Evolutionary conservation across 257 asterid genomes (phyloP).

Genomic region (Fraxinus anomala): DNA sequence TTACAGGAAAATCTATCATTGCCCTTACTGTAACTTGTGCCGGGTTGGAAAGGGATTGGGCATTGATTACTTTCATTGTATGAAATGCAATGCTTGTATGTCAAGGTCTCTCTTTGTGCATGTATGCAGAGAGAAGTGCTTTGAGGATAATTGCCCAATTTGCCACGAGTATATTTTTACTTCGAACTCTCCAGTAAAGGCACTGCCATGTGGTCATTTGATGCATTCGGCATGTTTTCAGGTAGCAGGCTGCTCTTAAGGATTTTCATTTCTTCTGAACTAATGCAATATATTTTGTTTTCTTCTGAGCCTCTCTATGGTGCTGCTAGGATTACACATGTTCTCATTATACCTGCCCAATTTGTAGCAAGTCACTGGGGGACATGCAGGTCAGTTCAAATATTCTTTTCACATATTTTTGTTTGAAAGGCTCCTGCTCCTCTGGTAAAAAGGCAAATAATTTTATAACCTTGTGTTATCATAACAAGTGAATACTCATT

Average conservation of each 20-base stretch:
- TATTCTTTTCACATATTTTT: constrained; percentile 7
- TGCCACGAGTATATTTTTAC: constrained; percentile 83
- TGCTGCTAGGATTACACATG: constrained; percentile 70
- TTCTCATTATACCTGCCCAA: constrained; percentile 79
- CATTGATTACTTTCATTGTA: constrained; percentile 78
- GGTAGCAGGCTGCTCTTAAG: constrained; percentile 42
- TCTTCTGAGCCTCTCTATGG: constrained; percentile 23
- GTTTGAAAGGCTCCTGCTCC: background rate
- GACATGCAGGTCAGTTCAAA: constrained; percentile 75
- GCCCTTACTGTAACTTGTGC: constrained; percentile 95
- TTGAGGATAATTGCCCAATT: constrained; percentile 87
- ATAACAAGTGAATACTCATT: background rate
- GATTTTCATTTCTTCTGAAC: background rate
- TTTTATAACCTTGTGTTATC: constrained; percentile 2
- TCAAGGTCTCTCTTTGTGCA: constrained; percentile 61
- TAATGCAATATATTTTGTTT: background rate
- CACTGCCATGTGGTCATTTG: constrained; percentile 83
- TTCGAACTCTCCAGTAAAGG: constrained; percentile 73
- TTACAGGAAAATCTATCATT: constrained; percentile 83
- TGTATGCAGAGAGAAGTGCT: constrained; percentile 77
- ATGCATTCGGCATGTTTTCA: constrained; percentile 92
- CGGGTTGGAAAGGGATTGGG: constrained; percentile 88
- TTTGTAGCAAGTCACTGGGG: constrained; percentile 92
- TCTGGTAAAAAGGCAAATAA: background rate
- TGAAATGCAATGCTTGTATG: constrained; percentile 97